Evolutionary conservation across 768 basidiomycete genomes (phyloP).

Genomic region (Termitomyces sp.): DNA sequence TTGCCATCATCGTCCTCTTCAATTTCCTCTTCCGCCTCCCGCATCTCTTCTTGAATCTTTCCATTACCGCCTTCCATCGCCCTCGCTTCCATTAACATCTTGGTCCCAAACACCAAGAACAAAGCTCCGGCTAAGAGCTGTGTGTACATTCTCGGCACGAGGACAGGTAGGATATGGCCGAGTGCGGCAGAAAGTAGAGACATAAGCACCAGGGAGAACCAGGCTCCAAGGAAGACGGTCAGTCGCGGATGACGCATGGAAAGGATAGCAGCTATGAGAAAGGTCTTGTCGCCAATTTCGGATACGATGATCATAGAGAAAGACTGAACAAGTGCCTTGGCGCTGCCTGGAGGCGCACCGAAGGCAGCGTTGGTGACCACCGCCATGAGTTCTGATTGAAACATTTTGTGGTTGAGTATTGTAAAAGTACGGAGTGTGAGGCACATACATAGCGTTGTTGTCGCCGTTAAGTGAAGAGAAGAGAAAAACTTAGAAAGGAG

Average conservation of each 20-base stretch:
- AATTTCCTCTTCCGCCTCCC: conserved; percentile 94
- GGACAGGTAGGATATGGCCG: conserved; percentile 82
- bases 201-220: conserved; percentile 87
- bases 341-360: conserved; percentile 18
- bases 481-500: background rate
- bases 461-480: background rate
- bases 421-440: background rate
- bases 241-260: conserved; percentile 90
- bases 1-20: conserved; percentile 62
- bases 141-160: conserved; percentile 72
- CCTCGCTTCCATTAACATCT: conserved; percentile 84
- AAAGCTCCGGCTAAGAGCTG: conserved; percentile 71
- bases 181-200: conserved; percentile 90
- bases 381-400: background rate
- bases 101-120: conserved; percentile 86
- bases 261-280: conserved; percentile 78
- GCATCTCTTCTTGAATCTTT: conserved; percentile 91
- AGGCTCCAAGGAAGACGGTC: conserved; percentile 84
- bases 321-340: conserved; percentile 66
- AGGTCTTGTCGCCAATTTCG: conserved; percentile 96
- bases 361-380: conserved; percentile 1
- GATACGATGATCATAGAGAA: conserved; percentile 91
- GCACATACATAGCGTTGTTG: background rate
- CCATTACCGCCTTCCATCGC: conserved; percentile 73
- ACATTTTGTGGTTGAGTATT: background rate